A percentile compares a stretch with the other conserved stretches of the same genome.
phyloP scores from a whole-genome alignment of 768 basidiomycete genomes.

The Suillus decipiens region DNA sequence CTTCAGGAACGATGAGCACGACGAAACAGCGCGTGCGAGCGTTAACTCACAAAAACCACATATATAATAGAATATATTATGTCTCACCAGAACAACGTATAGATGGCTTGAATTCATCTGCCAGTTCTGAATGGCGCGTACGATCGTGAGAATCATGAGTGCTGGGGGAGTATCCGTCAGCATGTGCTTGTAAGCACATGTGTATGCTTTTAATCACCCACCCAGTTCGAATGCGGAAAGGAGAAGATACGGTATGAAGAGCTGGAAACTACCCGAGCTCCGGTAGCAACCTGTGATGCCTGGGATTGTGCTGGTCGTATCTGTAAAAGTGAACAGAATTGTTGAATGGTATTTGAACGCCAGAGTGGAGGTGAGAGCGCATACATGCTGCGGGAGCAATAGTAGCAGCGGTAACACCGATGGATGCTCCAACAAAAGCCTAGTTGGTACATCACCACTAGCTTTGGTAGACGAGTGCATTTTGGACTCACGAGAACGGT shows the following conservation, averaged over 20 bases:
- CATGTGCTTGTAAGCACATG: too few species aligned
- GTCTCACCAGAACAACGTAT: neutral
- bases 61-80: neutral
- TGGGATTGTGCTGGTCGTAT: neutral
- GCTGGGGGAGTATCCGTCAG: neutral
- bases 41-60: neutral
- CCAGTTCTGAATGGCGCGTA: conserved; percentile 1
- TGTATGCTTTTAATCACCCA: neutral
- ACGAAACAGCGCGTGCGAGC: too few species aligned
- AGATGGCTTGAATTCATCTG: neutral
- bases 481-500: neutral
- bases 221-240: neutral
- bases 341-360: neutral
- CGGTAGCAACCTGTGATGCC: conserved; percentile 4
- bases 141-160: neutral
- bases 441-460: neutral
- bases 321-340: neutral
- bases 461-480: neutral
- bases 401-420: neutral
- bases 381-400: neutral
- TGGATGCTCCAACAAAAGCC: neutral
- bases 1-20: neutral
- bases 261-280: neutral
- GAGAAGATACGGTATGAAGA: neutral
- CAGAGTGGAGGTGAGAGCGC: too few species aligned